Conservation (phyloP, 257 asterid species). For the Dorcoceras hygrometricum region DNA sequence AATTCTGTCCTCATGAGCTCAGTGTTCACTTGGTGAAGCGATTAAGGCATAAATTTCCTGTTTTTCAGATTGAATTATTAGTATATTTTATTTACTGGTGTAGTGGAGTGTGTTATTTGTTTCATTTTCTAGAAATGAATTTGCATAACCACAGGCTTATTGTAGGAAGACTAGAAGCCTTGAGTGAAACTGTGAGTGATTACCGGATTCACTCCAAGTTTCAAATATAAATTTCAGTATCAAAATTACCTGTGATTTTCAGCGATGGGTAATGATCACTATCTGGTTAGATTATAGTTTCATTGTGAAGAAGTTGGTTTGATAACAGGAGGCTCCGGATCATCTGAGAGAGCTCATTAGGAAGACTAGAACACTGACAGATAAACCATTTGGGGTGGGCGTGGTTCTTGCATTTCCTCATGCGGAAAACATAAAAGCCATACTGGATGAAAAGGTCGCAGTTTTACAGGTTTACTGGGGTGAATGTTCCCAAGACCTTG, state of each 20-base stretch:
- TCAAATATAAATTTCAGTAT: background rate
- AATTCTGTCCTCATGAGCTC: background rate
- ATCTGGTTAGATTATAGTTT: background rate
- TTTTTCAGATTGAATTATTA: no score
- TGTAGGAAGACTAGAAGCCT: background rate
- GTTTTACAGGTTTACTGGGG: conserved; percentile 88
- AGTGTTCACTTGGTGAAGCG: no score
- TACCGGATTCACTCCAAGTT: background rate
- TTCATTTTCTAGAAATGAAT: background rate
- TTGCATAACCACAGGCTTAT: background rate
- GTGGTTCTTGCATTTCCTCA: conserved; percentile 88
- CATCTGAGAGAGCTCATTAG: conserved; percentile 59
- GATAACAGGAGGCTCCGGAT: conserved; percentile 77
- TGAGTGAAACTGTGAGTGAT: no score
- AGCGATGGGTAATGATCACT: background rate
- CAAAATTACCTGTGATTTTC: no score
- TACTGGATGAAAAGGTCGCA: conserved; percentile 84
- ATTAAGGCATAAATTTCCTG: no score
- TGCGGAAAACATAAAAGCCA: conserved; percentile 66
- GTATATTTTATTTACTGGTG: no score
- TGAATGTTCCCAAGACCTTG: conserved; percentile 59
- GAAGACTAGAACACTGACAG: conserved; percentile 71
- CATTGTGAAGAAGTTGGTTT: conserved; percentile 9
- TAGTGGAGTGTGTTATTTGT: background rate
- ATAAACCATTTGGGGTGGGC: conserved; percentile 85